A percentile compares a stretch with the other conserved stretches of the same genome.
Conservation (phyloP, 2,329 filamentous ascomycete species). For the Penicillium vulpinum region DNA sequence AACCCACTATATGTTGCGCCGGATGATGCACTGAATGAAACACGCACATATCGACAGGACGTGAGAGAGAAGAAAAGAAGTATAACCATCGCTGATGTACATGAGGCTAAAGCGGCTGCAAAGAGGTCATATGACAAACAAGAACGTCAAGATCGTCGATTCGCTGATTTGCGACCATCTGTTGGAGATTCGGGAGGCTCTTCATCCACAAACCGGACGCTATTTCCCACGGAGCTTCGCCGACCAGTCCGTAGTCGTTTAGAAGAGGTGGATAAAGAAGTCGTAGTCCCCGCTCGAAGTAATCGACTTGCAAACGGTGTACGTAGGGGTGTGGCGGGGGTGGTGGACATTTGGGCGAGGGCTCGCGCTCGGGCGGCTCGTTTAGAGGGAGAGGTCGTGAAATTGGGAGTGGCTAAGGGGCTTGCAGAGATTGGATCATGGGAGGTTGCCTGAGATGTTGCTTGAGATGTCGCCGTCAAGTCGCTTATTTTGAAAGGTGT, state of each 20-base stretch:
- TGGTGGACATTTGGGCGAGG: slow-evolving; percentile 46
- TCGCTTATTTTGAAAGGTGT: slow-evolving; percentile 42
- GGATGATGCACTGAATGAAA: slow-evolving; percentile 23
- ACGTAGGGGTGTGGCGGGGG: slow-evolving; percentile 45
- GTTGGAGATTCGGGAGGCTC: slow-evolving; percentile 43
- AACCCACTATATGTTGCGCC: slow-evolving; percentile 26
- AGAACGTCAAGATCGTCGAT: slow-evolving; percentile 30
- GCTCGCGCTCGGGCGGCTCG: slow-evolving; percentile 45
- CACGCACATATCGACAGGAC: slow-evolving; percentile 14
- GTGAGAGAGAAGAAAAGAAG: slow-evolving; percentile 4
- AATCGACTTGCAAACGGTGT: slow-evolving; percentile 48
- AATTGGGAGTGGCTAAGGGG: slow-evolving; percentile 44
- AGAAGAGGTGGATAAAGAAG: slow-evolving; percentile 26
- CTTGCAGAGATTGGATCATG: slow-evolving; percentile 35
- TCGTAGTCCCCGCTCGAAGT: slow-evolving; percentile 26
- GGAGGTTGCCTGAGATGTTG: slow-evolving; percentile 22
- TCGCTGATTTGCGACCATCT: slow-evolving; percentile 39
- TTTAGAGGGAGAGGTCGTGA: slow-evolving; percentile 49
- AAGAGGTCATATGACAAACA: slow-evolving; percentile 14
- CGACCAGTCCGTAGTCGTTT: slow-evolving; percentile 29
- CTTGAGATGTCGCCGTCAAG: slow-evolving; percentile 25
- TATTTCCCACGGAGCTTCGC: slow-evolving; percentile 34
- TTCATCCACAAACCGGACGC: slow-evolving; percentile 44
- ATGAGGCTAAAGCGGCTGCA: slow-evolving; percentile 5
- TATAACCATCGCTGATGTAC: slow-evolving; percentile 23